Evolutionary conservation across 2,329 filamentous ascomycete species (phyloP).

Genomic region (Monosporascus sp.): DNA sequence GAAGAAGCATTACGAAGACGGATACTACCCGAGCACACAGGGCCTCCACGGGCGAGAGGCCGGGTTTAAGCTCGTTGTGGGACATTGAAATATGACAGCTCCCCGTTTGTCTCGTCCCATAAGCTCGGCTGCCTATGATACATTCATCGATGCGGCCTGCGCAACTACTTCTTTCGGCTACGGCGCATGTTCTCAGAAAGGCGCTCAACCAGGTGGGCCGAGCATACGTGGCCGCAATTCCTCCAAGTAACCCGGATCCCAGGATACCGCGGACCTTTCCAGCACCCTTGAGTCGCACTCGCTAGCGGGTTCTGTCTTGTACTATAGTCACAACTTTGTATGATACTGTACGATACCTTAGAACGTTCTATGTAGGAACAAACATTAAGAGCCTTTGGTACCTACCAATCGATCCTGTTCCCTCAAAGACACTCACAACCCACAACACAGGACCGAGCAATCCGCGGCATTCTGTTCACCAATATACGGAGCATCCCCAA

Average conservation of each 20-base stretch:
- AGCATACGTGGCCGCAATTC: neutral
- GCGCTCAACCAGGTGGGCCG: neutral
- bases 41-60: neutral
- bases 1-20: slow-evolving; percentile 14
- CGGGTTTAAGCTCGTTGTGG: neutral
- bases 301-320: neutral
- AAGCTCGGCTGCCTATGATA: neutral
- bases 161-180: neutral
- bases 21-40: slow-evolving; percentile 7
- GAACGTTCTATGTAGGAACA: neutral
- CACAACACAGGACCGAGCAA: neutral
- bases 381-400: no score
- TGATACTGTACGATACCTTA: neutral
- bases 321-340: neutral
- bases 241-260: neutral
- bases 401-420: no score
- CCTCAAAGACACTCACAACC: neutral
- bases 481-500: neutral
- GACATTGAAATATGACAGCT: neutral
- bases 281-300: neutral
- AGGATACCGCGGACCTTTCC: neutral
- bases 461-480: neutral
- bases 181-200: neutral
- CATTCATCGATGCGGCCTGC: neutral
- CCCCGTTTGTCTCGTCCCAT: neutral